Conservation (phyloP, 371 early-diverging fungal genomes). For the Massospora cicadina region DNA sequence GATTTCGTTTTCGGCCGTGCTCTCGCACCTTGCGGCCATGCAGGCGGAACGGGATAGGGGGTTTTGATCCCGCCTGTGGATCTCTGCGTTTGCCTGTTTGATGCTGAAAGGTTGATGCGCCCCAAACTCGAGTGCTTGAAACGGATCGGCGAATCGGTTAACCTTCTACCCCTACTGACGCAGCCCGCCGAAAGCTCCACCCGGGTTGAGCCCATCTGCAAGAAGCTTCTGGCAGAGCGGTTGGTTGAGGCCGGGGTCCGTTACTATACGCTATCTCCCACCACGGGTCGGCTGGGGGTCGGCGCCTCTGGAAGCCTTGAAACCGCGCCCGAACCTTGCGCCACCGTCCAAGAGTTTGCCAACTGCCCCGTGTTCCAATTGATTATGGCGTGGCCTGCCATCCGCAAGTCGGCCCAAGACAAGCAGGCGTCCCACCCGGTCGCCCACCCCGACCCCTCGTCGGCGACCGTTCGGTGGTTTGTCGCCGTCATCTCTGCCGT, state of each 20-base stretch:
- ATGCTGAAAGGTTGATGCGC: not conserved
- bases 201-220: not conserved
- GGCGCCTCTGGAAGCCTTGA: not conserved
- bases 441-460: not conserved
- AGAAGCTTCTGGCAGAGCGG: not conserved
- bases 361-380: not conserved
- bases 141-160: not conserved
- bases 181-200: not conserved
- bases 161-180: not conserved
- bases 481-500: not conserved
- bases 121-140: not conserved
- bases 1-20: not conserved
- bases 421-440: not conserved
- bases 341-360: not conserved
- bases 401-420: not conserved
- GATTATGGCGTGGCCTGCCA: not conserved
- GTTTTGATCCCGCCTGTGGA: not conserved
- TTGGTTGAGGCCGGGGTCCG: not conserved
- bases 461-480: not conserved
- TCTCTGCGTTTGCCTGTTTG: not conserved
- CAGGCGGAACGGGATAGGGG: not conserved
- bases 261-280: not conserved
- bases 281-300: not conserved
- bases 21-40: not conserved
- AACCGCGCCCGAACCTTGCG: not conserved